Percentiles rank a stretch among this genome's conserved stretches.
Conservation (phyloP, 2,329 filamentous ascomycete species). For the Westerdykella ornata region DNA sequence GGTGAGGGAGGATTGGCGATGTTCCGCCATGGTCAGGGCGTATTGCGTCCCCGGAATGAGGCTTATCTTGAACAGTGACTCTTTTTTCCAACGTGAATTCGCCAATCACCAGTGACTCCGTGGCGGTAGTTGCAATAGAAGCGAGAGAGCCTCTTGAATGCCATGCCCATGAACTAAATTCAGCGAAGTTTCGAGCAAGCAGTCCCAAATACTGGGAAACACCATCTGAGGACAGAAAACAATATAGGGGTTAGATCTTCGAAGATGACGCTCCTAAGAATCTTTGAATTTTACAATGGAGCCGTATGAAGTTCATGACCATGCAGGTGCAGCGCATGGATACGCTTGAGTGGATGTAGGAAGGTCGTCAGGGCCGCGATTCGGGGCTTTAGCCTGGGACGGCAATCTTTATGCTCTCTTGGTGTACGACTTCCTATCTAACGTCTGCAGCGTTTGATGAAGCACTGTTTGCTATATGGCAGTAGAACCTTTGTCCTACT, state of each 20-base stretch:
- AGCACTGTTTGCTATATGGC: no score
- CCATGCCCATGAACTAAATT: no score
- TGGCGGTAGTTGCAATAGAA: neutral
- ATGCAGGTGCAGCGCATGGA: constrained; percentile 12
- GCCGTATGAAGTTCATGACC: neutral
- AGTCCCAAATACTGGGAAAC: constrained; percentile 8
- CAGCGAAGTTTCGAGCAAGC: no score
- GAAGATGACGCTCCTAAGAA: neutral
- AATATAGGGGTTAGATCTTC: neutral
- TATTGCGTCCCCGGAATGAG: no score
- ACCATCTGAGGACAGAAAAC: neutral
- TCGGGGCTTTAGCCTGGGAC: constrained; percentile 15
- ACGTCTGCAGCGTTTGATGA: neutral
- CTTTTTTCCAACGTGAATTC: neutral
- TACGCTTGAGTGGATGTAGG: constrained; percentile 7
- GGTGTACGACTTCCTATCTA: neutral
- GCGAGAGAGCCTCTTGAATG: no score
- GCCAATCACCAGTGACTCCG: neutral
- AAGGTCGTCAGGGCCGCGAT: constrained; percentile 9
- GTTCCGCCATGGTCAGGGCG: constrained; percentile 1
- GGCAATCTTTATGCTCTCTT: constrained; percentile 10
- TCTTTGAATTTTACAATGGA: constrained; percentile 6
- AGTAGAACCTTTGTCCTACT: no score
- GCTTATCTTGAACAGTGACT: no score
- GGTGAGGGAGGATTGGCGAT: constrained; percentile 1